Evolutionary conservation across 805 yeast species (phyloP).

Genomic region (Diddensiella caesifluorescens): DNA sequence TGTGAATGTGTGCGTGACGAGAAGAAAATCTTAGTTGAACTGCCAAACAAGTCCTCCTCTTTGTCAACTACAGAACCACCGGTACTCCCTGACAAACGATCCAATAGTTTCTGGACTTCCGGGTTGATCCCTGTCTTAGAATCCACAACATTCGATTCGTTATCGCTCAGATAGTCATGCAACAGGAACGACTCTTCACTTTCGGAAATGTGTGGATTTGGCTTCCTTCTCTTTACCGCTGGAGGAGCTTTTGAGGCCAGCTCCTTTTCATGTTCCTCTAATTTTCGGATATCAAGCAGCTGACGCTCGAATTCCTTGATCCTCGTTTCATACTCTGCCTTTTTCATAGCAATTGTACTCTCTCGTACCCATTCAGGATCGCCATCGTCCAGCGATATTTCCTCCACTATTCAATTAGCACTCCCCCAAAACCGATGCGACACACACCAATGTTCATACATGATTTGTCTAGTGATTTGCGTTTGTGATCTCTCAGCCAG

Average conservation of each 20-base stretch:
- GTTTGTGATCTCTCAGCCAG: slow-evolving; percentile 62
- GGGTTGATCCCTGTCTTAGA: slow-evolving; percentile 24
- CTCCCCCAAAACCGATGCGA: neutral
- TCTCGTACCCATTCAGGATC: slow-evolving; percentile 69
- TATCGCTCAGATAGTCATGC: slow-evolving; percentile 34
- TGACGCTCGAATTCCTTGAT: slow-evolving; percentile 25
- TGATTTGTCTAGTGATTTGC: slow-evolving; percentile 16
- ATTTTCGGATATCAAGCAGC: slow-evolving; percentile 15
- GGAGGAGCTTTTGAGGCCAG: slow-evolving; percentile 8
- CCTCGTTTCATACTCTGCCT: slow-evolving; percentile 18
- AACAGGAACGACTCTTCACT: slow-evolving; percentile 23
- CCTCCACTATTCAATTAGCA: neutral
- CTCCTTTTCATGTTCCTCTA: slow-evolving; percentile 14
- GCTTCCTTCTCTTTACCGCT: slow-evolving; percentile 17
- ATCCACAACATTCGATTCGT: slow-evolving; percentile 25
- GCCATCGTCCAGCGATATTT: slow-evolving; percentile 35
- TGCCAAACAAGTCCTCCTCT: slow-evolving; percentile 9
- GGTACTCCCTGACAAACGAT: slow-evolving; percentile 35
- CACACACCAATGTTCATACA: neutral
- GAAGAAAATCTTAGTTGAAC: slow-evolving; percentile 52
- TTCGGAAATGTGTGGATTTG: neutral
- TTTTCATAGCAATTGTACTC: slow-evolving; percentile 30
- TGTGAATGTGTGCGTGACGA: slow-evolving; percentile 92
- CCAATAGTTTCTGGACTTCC: slow-evolving; percentile 48
- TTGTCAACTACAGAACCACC: slow-evolving; percentile 17